These are phyloP conservation scores for Vinca minor DNA, from an alignment of 257 asterid genomes.

Conservation along the genomic window DNA sequence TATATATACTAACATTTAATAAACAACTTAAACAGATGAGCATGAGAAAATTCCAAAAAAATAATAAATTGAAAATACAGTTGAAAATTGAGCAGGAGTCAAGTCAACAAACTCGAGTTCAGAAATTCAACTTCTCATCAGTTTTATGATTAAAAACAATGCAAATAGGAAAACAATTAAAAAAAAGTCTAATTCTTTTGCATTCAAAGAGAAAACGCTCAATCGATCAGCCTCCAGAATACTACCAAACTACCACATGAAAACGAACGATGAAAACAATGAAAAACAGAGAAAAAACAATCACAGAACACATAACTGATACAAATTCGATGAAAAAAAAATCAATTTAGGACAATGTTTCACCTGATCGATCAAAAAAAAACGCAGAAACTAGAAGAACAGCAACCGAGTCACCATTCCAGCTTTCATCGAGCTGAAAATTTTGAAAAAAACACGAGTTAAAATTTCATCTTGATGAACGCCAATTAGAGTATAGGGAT, in stretches of 20 bases:
- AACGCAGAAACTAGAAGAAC: background rate
- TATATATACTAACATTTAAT: background rate
- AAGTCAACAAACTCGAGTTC: slow-evolving; percentile 14
- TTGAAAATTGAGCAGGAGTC: background rate
- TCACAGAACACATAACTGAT: background rate
- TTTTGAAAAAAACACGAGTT: too few species aligned
- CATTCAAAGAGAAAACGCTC: too few species aligned
- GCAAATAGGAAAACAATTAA: too few species aligned
- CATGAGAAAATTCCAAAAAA: background rate
- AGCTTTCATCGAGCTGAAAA: background rate
- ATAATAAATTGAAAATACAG: background rate
- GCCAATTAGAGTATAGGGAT: background rate
- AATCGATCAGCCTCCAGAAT: too few species aligned
- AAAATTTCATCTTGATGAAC: background rate
- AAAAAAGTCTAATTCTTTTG: too few species aligned
- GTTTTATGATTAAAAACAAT: too few species aligned
- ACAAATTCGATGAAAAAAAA: too few species aligned
- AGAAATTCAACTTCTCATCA: slow-evolving; percentile 9
- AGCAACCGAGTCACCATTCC: too few species aligned
- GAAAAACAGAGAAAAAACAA: too few species aligned
- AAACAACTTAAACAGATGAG: background rate
- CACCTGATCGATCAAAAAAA: slow-evolving; percentile 12
- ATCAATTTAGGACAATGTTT: slow-evolving; percentile 1
- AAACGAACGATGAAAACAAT: too few species aligned
- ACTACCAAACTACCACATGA: too few species aligned